Evolutionary conservation across 495 filamentous ascomycete species (phyloP), one percentile per base, ranked within the genome.

Genomic region (Hypoxylon lienhwacheense): DNA sequence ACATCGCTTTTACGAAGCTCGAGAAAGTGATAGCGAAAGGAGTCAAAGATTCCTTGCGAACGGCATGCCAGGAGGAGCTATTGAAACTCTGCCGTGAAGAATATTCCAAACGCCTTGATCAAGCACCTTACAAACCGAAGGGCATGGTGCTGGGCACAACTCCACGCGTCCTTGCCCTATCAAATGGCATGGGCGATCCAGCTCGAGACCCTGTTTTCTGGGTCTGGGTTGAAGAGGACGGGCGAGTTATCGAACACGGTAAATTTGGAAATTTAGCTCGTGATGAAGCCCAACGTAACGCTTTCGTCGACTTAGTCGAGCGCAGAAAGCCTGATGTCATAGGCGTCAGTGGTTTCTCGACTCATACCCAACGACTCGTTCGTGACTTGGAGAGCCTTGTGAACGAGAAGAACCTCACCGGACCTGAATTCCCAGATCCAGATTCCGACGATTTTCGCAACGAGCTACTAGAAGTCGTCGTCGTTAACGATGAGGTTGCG

Each of bases 401-500:
- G 42, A 81, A 83, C 28, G 78, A 85, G 25, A 85, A 87, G 56
- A 79, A 87, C 29, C 76, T 98, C 5, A 80, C 80, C 17, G 84
- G 86, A n/a, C 79, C 88, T 4, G 81, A 85, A 5, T 91, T 84
- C 55, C 83, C 87, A 17, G 84, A 85, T 49, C 72, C 73, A 0
- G 80, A 85, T 22, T 72, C 72, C 1, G 75, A 75, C 29, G 83
- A 87, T 14, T 86, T 89, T 45, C 75, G 83, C 42, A 85, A 73
- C 55, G 89, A 91, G 55, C 77, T 77, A 14, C 73, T 97, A 21
- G 92, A 97, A 49, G 85, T 97, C 10, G 77, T 96, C 28, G 85
- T 95, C 53, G 88, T 97, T 60, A 96, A 97, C 54, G 93, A 97
- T 59, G 93, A 98, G 71, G 89, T 96, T 33, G 93, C 93, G 20